Conservation (phyloP, 2,329 filamentous ascomycete genomes). For the Talaromyces sp. region DNA sequence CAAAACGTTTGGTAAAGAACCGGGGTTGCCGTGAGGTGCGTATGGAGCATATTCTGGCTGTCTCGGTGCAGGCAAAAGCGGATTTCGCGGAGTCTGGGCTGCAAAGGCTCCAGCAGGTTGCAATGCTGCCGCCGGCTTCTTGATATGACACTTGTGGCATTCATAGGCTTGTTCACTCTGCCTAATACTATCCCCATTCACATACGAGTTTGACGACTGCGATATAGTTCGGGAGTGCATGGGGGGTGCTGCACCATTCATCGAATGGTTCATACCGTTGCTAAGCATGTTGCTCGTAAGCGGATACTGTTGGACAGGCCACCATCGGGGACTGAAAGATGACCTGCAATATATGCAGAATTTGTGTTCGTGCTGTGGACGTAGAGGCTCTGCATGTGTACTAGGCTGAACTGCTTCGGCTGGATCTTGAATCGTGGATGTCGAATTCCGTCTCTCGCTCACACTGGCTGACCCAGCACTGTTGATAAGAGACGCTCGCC, state of each 20-base stretch:
- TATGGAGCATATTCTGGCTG: slow-evolving; percentile 30
- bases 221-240: slow-evolving; percentile 25
- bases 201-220: slow-evolving; percentile 19
- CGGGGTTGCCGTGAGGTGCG: slow-evolving; percentile 27
- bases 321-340: slow-evolving; percentile 53
- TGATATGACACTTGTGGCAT: slow-evolving; percentile 67
- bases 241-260: slow-evolving; percentile 26
- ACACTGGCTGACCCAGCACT: slow-evolving; percentile 21
- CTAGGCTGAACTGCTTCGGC: slow-evolving; percentile 19
- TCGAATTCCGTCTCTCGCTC: slow-evolving; percentile 21
- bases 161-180: slow-evolving; percentile 40
- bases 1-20: slow-evolving; percentile 25
- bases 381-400: slow-evolving; percentile 15
- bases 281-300: slow-evolving; percentile 43
- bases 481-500: slow-evolving; percentile 55
- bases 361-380: slow-evolving; percentile 21
- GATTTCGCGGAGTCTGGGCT: slow-evolving; percentile 18
- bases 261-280: slow-evolving; percentile 32
- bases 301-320: slow-evolving; percentile 49
- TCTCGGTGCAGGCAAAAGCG: slow-evolving; percentile 31
- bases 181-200: slow-evolving; percentile 25
- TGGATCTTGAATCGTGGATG: slow-evolving; percentile 9
- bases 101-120: slow-evolving; percentile 14
- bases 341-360: slow-evolving; percentile 39
- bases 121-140: slow-evolving; percentile 30